These are phyloP conservation scores for Amoeboaphelidium protococcarum DNA, from an alignment of 371 early-diverging fungal genomes.

Conservation along the genomic window DNA sequence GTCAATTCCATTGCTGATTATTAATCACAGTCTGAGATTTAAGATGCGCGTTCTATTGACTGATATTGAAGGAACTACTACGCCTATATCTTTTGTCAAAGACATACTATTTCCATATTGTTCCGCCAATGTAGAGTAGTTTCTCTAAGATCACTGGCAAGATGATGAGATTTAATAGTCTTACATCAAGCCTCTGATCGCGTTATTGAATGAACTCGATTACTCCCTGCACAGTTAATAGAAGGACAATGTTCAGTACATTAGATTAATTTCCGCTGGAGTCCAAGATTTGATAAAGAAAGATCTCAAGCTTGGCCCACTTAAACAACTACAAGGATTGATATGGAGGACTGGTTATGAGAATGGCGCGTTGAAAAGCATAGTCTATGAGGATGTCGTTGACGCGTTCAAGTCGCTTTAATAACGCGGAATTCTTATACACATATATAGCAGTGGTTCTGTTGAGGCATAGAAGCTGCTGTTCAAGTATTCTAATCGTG, in stretches of 20 bases:
- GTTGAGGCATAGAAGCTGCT: conserved; percentile 70
- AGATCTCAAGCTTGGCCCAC: conserved; percentile 58
- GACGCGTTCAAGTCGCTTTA: conserved; percentile 23
- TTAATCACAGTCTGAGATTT: no score
- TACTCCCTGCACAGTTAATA: conserved; percentile 9
- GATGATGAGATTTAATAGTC: no score
- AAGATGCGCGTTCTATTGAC: no score
- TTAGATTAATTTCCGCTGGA: conserved; percentile 28
- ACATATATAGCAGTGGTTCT: conserved; percentile 82
- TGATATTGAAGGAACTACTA: conserved; percentile 93
- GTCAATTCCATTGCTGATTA: no score
- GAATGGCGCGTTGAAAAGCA: conserved; percentile 40
- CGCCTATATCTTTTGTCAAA: conserved; percentile 79
- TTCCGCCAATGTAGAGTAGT: conserved; percentile 17
- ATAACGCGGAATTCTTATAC: conserved; percentile 31
- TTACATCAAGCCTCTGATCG: no score
- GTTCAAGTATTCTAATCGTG: conserved; percentile 49
- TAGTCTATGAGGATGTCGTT: conserved; percentile 59
- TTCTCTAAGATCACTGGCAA: no score
- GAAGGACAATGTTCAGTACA: conserved; percentile 21
- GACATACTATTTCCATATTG: conserved; percentile 68
- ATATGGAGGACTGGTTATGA: conserved; percentile 75
- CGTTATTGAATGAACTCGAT: conserved; percentile 25
- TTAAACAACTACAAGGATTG: conserved; percentile 76
- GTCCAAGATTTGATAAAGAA: conserved; percentile 51